A percentile compares a stretch with the other conserved stretches of the same genome.
Evolutionary conservation across 2,329 filamentous ascomycete genomes (phyloP).

Genomic region (Periconia sp.): DNA sequence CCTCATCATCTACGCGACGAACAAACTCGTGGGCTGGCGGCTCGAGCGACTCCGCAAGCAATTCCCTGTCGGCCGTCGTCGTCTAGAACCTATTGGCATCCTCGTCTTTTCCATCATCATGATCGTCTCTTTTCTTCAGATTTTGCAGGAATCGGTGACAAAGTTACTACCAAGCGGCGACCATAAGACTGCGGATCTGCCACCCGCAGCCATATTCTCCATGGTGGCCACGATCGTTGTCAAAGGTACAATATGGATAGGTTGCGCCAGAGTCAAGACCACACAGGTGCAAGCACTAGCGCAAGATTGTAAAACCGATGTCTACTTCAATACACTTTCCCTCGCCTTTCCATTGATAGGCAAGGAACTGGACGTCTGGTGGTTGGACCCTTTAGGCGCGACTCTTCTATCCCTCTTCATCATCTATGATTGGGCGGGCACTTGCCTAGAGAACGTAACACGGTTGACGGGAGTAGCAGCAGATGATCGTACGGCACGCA

Average conservation of each 20-base stretch:
- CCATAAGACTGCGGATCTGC: slow-evolving; percentile 53
- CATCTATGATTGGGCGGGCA: slow-evolving; percentile 69
- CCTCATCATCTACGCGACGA: slow-evolving; percentile 63
- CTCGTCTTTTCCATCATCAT: slow-evolving; percentile 65
- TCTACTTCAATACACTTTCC: slow-evolving; percentile 65
- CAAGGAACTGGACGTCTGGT: slow-evolving; percentile 62
- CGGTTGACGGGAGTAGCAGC: slow-evolving; percentile 62
- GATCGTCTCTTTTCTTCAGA: slow-evolving; percentile 64
- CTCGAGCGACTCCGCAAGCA: slow-evolving; percentile 52
- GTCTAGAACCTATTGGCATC: slow-evolving; percentile 64
- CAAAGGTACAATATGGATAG: slow-evolving; percentile 63
- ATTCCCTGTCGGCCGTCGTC: slow-evolving; percentile 56
- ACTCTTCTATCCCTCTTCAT: slow-evolving; percentile 66
- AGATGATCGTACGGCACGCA: slow-evolving; percentile 54
- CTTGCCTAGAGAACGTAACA: slow-evolving; percentile 61
- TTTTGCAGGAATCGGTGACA: slow-evolving; percentile 61
- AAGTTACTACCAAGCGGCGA: slow-evolving; percentile 57
- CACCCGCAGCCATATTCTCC: slow-evolving; percentile 57
- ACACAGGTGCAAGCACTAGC: slow-evolving; percentile 65
- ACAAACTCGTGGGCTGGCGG: slow-evolving; percentile 60
- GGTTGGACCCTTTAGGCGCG: slow-evolving; percentile 66
- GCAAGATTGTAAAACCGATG: slow-evolving; percentile 66
- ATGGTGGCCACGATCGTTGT: slow-evolving; percentile 60
- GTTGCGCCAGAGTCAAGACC: slow-evolving; percentile 62
- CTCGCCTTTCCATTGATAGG: slow-evolving; percentile 66